Evolutionary conservation across 2,329 filamentous ascomycete species (phyloP).

Genomic region (Sporothrix pallida): DNA sequence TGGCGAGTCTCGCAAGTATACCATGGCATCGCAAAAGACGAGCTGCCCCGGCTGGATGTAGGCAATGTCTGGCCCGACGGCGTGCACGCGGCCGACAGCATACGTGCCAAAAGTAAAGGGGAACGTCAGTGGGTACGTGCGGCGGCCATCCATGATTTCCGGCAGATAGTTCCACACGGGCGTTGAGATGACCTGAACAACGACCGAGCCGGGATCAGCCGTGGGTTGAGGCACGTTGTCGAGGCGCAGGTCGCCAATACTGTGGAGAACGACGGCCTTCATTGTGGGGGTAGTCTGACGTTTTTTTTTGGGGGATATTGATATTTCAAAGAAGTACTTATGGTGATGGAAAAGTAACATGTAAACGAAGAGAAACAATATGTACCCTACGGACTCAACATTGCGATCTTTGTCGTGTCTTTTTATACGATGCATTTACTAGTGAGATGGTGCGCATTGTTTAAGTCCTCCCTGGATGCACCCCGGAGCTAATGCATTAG

Average conservation of each 20-base stretch:
- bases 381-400: too few relatives aligned
- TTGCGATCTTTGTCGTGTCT: too few relatives aligned
- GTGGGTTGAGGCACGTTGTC: not conserved
- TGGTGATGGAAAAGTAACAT: too few relatives aligned
- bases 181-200: not conserved
- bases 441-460: too few relatives aligned
- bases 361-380: too few relatives aligned
- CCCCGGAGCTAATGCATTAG: too few relatives aligned
- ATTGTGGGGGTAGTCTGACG: not conserved
- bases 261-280: slow-evolving; percentile 1
- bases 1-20: not conserved
- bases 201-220: not conserved
- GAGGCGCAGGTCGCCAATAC: not conserved
- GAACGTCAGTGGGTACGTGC: slow-evolving; percentile 1
- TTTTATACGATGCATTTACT: too few relatives aligned
- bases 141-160: slow-evolving; percentile 10
- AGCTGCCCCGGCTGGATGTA: slow-evolving; percentile 6
- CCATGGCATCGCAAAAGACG: not conserved
- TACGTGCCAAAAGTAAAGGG: slow-evolving; percentile 11
- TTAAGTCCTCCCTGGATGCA: too few relatives aligned
- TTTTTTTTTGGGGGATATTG: too few relatives aligned
- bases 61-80: slow-evolving; percentile 4
- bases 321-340: too few relatives aligned
- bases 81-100: not conserved
- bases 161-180: slow-evolving; percentile 15